Percentiles rank a stretch among this genome's conserved stretches.
phyloP scores from a whole-genome alignment of 768 basidiomycete species.

The Holtermanniella nyarrowii region DNA sequence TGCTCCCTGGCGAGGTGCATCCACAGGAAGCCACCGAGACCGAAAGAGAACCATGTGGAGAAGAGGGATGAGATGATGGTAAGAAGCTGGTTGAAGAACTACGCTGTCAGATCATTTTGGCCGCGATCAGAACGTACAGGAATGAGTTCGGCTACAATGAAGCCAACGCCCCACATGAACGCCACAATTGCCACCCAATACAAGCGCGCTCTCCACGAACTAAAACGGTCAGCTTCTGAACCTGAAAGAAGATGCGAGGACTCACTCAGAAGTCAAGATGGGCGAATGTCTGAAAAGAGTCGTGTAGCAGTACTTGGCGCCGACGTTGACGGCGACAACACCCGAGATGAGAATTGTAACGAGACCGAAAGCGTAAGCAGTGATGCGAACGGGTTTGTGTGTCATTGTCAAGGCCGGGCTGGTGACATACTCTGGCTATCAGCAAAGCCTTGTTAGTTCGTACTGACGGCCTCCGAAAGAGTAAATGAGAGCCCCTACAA shows the following conservation, averaged over 20 bases:
- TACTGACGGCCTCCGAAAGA: slow-evolving; percentile 13
- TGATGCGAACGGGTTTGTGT: slow-evolving; percentile 11
- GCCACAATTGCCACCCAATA: slow-evolving; percentile 17
- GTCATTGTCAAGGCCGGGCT: slow-evolving; percentile 25
- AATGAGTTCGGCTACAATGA: slow-evolving; percentile 19
- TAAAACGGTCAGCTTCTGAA: neutral
- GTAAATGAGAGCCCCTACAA: slow-evolving; percentile 19
- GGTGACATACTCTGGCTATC: slow-evolving; percentile 9
- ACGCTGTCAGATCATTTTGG: neutral
- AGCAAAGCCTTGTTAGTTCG: neutral
- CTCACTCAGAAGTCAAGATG: slow-evolving; percentile 17
- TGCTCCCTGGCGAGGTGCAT: slow-evolving; percentile 7
- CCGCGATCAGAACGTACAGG: slow-evolving; percentile 1
- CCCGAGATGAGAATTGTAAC: slow-evolving; percentile 21
- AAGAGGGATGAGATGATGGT: slow-evolving; percentile 25
- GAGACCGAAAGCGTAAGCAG: slow-evolving; percentile 18
- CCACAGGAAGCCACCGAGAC: slow-evolving; percentile 21
- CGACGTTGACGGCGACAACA: slow-evolving; percentile 20
- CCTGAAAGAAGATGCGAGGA: neutral
- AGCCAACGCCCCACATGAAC: slow-evolving; percentile 20
- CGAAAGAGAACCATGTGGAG: slow-evolving; percentile 24
- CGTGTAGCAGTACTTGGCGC: slow-evolving; percentile 23
- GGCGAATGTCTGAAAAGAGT: slow-evolving; percentile 13
- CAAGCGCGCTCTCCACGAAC: slow-evolving; percentile 10
- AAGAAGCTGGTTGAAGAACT: slow-evolving; percentile 28